Conservation (phyloP, 108 stramenopile species). For the Heterococcus sp. region DNA sequence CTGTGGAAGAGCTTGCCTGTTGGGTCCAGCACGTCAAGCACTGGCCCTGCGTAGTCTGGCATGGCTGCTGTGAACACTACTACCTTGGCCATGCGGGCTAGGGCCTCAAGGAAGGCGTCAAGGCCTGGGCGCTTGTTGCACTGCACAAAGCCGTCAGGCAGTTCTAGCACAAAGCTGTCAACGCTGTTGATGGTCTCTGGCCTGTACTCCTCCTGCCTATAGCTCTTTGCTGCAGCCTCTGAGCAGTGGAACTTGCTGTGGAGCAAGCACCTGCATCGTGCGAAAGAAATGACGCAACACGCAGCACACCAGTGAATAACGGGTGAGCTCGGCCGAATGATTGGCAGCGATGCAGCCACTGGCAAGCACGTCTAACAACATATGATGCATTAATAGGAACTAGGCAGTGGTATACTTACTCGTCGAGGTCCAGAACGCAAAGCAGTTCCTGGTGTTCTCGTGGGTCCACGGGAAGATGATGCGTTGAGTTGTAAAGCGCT, state of each 20-base stretch:
- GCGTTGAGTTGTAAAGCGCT: too few relatives aligned
- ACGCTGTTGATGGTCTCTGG: slow-evolving; percentile 31
- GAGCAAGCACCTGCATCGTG: slow-evolving; percentile 36
- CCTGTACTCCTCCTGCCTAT: slow-evolving; percentile 32
- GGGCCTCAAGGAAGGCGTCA: slow-evolving; percentile 40
- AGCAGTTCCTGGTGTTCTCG: too few relatives aligned
- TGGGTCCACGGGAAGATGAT: too few relatives aligned
- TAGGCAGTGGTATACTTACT: too few relatives aligned
- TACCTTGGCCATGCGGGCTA: slow-evolving; percentile 38
- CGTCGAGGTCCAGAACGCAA: too few relatives aligned
- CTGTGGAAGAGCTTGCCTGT: slow-evolving; percentile 11
- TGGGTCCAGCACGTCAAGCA: slow-evolving; percentile 79
- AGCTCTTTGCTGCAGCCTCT: slow-evolving; percentile 20
- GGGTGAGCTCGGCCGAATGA: too few relatives aligned
- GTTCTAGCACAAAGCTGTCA: slow-evolving; percentile 30
- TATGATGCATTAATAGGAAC: too few relatives aligned
- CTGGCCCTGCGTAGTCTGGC: slow-evolving; percentile 60
- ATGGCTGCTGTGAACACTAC: slow-evolving; percentile 53
- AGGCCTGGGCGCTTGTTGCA: slow-evolving; percentile 50
- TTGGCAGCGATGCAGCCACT: too few relatives aligned
- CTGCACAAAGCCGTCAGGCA: slow-evolving; percentile 25
- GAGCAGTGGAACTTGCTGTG: slow-evolving; percentile 44
- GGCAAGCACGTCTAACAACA: too few relatives aligned
- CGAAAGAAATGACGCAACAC: too few relatives aligned
- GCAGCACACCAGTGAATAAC: too few relatives aligned